These are phyloP conservation scores for Quercus agrifolia DNA, from an alignment of 306 rosid species.

Conservation along the genomic window DNA sequence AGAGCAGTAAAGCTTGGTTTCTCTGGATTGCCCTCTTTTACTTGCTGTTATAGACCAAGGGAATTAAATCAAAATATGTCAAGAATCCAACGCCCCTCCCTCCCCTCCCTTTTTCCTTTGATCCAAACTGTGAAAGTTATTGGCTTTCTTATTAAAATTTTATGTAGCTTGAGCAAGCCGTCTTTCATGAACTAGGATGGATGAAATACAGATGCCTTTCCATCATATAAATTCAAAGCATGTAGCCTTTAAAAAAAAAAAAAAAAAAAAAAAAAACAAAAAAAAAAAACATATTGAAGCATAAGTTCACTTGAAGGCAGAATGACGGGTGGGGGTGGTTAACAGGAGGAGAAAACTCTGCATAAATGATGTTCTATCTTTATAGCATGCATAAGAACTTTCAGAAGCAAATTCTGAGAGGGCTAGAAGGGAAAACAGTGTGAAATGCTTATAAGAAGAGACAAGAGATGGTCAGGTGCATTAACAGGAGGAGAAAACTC, in stretches of 20 bases:
- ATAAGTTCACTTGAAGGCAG: neutral
- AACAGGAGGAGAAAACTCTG: constrained; percentile 7
- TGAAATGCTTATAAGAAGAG: neutral
- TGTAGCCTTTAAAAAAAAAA: neutral
- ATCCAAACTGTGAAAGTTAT: neutral
- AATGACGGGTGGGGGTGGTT: neutral
- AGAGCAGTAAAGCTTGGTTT: neutral
- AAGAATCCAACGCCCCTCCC: neutral
- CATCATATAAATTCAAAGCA: neutral
- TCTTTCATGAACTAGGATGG: neutral
- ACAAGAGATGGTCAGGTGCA: constrained; percentile 4
- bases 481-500: constrained; percentile 7
- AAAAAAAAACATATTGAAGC: neutral
- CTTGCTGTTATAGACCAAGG: neutral
- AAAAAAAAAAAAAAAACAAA: neutral
- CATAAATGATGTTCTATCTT: neutral
- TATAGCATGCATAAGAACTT: constrained; percentile 11
- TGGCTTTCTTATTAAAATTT: neutral
- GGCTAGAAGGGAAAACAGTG: neutral
- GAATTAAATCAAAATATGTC: neutral
- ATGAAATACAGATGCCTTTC: neutral
- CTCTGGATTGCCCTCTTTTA: neutral
- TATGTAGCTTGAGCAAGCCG: neutral
- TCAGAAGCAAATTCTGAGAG: constrained; percentile 1
- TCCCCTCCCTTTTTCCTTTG: too few species aligned